Conservation (phyloP, 495 filamentous ascomycete species). For the Podospora comata region DNA sequence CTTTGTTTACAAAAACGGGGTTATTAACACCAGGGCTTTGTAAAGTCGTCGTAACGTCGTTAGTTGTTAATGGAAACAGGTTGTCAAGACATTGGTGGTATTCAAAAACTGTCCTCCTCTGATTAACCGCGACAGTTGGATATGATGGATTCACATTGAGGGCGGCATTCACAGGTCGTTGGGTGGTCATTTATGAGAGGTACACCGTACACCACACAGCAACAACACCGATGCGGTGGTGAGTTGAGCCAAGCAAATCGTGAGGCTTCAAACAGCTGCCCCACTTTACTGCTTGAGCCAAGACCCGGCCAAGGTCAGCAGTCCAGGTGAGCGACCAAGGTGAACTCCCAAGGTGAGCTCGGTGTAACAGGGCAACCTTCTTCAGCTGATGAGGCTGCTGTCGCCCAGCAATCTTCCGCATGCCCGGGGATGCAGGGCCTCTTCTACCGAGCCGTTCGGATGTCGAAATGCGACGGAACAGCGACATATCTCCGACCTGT, state of each 20-base stretch:
- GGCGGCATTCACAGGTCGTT: not conserved
- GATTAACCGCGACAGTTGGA: not conserved
- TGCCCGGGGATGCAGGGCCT: conserved; percentile 7
- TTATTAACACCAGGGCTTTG: not conserved
- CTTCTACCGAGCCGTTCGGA: conserved; percentile 5
- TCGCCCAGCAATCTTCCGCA: not conserved
- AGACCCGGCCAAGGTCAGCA: not conserved
- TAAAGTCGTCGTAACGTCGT: not conserved
- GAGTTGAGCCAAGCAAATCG: conserved; percentile 7
- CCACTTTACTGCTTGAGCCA: not conserved
- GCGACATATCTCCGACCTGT: conserved; percentile 11
- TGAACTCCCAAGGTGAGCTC: not conserved
- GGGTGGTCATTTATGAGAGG: not conserved
- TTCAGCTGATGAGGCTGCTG: conserved; percentile 1
- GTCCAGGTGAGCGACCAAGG: not conserved
- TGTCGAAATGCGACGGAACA: conserved; percentile 13
- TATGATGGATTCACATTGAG: not conserved
- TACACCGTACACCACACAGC: not conserved
- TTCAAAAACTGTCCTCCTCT: not conserved
- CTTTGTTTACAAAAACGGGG: not conserved
- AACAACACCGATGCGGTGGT: not conserved
- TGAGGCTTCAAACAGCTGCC: conserved; percentile 6
- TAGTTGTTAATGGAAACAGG: not conserved
- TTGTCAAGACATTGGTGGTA: not conserved
- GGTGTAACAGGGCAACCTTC: not conserved